Base-by-base conservation (phyloP, 2,329 filamentous ascomycete species). In the Nemania bipapillata region DNA sequence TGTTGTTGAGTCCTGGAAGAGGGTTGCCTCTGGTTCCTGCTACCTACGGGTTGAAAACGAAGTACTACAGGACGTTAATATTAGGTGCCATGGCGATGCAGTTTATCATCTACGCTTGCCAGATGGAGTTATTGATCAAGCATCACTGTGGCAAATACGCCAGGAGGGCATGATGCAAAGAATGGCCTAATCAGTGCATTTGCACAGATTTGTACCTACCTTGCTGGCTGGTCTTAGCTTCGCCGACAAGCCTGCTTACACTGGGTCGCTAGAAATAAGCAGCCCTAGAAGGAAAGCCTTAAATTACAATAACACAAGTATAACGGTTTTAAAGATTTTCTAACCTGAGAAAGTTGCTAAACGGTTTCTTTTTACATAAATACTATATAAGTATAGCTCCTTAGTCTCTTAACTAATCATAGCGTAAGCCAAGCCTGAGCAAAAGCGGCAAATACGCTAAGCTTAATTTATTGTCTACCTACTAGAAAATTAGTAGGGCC, bases 111-210 rank as follows among this genome's bases (percentile, higher is more conserved):
- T 62, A 24, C 22, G 24, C 35, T 62, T 62, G 35, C 58, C 58
- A 30, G 15, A 45, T 45, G 24, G 49, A 62, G 58, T 62, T 42
- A 54, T 62, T 54, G 58, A 62, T 53, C 49, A 20, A 30, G 58
- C 49, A 54, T 62, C 58, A 30, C 49, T 62, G 22, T 30, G 58
- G 58, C 49, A 62, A 45, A 62, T 62, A 42, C 47, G 58, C 22
- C 32, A 24, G 49, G 58, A 63, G 28, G 57, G 57, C 45, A 52
- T 60, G 22, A 47, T 58, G 55, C 55, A 47, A 58, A 58, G 55
- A 58, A 58, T 58, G 55, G 40, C 55, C 40, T 58, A 58, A 47
- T 58, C 45, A 60, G 57, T 59, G 42, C 56, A 59, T 35, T 59
- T 59, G 54, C 22, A 56, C 54, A 54, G 52, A 54, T 54, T 54